Evolutionary conservation across 306 rosid genomes (phyloP).

Genomic region (Dryas alaskensis): DNA sequence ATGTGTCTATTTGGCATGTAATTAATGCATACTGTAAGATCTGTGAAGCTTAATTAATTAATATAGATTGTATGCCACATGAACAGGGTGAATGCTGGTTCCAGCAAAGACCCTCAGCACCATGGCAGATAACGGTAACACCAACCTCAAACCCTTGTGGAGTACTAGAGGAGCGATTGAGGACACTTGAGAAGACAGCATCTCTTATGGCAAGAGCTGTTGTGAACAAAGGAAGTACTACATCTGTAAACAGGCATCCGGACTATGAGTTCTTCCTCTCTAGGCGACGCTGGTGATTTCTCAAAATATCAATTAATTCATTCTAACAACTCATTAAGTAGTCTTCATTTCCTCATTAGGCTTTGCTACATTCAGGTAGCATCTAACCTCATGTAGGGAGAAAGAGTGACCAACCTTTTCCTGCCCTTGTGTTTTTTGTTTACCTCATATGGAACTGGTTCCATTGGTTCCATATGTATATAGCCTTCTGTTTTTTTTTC

Average conservation of each 20-base stretch:
- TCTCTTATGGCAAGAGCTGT: slow-evolving; percentile 72
- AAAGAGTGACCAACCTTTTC: slow-evolving; percentile 1
- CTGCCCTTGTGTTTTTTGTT: neutral
- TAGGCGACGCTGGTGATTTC: slow-evolving; percentile 45
- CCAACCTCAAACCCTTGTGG: slow-evolving; percentile 34
- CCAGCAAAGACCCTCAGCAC: slow-evolving; percentile 38
- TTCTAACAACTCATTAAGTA: slow-evolving; percentile 12
- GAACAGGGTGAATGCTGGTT: slow-evolving; percentile 88
- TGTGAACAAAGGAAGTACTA: slow-evolving; percentile 50
- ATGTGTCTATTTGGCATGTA: neutral
- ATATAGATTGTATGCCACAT: slow-evolving; percentile 11
- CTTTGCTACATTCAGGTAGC: slow-evolving; percentile 3
- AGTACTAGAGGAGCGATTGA: slow-evolving; percentile 52
- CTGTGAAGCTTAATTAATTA: slow-evolving; percentile 4
- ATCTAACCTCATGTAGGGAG: slow-evolving; percentile 22
- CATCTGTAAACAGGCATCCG: slow-evolving; percentile 57
- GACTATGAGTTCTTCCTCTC: slow-evolving; percentile 80
- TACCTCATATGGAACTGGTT: too few species aligned
- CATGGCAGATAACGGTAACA: slow-evolving; percentile 17
- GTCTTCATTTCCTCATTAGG: slow-evolving; percentile 1
- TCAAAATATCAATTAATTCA: neutral
- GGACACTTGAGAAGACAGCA: slow-evolving; percentile 71
- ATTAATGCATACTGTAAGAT: slow-evolving; percentile 4
- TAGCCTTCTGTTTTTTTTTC: neutral
- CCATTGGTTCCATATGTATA: neutral